Percentiles rank a stretch among this genome's conserved stretches.
These are phyloP conservation scores for Mariannaea elegans DNA, from an alignment of 2,329 filamentous ascomycete genomes.

Conservation along the genomic window DNA sequence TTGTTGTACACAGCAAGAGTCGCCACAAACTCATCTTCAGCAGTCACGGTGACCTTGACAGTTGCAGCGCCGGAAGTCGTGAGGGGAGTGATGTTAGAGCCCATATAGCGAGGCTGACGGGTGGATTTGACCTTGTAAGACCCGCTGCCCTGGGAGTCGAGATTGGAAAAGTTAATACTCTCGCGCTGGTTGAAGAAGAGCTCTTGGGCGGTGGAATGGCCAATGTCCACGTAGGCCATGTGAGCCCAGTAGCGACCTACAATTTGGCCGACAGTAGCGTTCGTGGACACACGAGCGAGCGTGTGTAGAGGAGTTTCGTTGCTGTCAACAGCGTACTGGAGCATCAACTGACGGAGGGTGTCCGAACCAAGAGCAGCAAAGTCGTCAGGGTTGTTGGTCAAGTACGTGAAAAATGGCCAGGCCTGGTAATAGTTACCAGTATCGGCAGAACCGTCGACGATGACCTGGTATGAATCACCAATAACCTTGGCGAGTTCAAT, in stretches of 20 bases:
- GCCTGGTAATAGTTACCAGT: slow-evolving; percentile 61
- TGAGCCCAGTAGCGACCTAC: slow-evolving; percentile 61
- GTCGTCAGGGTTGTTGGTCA: slow-evolving; percentile 58
- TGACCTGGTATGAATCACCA: slow-evolving; percentile 56
- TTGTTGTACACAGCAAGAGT: slow-evolving; percentile 50
- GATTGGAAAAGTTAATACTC: slow-evolving; percentile 52
- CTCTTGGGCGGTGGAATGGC: slow-evolving; percentile 51
- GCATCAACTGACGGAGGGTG: slow-evolving; percentile 53
- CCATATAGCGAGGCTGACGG: slow-evolving; percentile 58
- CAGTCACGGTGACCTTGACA: slow-evolving; percentile 46
- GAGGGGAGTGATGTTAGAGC: slow-evolving; percentile 58
- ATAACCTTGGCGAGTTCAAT: slow-evolving; percentile 57
- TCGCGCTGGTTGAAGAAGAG: slow-evolving; percentile 48
- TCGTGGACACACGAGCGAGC: slow-evolving; percentile 50
- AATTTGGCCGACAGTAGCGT: slow-evolving; percentile 48
- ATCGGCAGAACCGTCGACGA: slow-evolving; percentile 54
- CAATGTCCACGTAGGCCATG: slow-evolving; percentile 63
- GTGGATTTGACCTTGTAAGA: slow-evolving; percentile 54
- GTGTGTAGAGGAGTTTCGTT: slow-evolving; percentile 61
- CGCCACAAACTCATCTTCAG: slow-evolving; percentile 49
- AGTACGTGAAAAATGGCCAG: slow-evolving; percentile 60
- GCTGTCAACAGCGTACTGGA: slow-evolving; percentile 53
- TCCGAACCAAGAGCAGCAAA: slow-evolving; percentile 51
- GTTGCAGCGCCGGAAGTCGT: slow-evolving; percentile 43
- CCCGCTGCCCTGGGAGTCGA: slow-evolving; percentile 48